A percentile compares a stretch with the other conserved stretches of the same genome.
These are phyloP conservation scores for Puccinia novopanici DNA, from an alignment of 1,284 basidiomycete species.

Conservation along the genomic window DNA sequence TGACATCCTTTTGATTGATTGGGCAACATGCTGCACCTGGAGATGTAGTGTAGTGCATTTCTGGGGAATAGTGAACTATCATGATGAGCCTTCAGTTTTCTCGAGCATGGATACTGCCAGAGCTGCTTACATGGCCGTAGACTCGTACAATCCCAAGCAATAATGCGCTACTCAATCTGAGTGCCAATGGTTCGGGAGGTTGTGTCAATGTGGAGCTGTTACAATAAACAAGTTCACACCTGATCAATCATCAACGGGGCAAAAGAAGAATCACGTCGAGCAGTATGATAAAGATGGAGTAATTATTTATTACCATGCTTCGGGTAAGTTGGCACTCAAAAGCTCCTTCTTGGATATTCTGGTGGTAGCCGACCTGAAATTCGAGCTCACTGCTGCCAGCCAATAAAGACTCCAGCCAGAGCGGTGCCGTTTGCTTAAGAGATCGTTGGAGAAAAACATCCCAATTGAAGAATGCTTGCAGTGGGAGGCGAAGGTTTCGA, in stretches of 20 bases:
- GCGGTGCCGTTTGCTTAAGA: conserved; percentile 42
- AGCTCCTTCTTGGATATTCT: conserved; percentile 49
- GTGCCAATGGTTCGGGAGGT: conserved; percentile 47
- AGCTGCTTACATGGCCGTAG: conserved; percentile 43
- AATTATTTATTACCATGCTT: conserved; percentile 44
- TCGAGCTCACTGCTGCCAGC: conserved; percentile 33
- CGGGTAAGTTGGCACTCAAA: conserved; percentile 33
- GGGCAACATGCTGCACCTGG: conserved; percentile 45
- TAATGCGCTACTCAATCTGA: conserved; percentile 42
- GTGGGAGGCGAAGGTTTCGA: background rate
- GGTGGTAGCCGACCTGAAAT: conserved; percentile 31
- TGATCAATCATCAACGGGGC: too few relatives aligned
- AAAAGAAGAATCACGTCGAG: background rate
- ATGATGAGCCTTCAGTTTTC: background rate
- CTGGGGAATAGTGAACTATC: background rate
- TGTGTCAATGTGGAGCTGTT: conserved; percentile 38
- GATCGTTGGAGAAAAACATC: conserved; percentile 51
- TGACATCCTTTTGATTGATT: conserved; percentile 34
- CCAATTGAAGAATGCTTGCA: background rate
- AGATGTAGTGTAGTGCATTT: conserved; percentile 46
- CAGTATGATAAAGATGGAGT: background rate
- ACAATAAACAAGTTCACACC: background rate
- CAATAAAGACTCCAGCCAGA: conserved; percentile 48
- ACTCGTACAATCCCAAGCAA: conserved; percentile 47
- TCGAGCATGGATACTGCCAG: background rate